Conservation (phyloP, 2,329 filamentous ascomycete genomes). For the Massarina eburnea region DNA sequence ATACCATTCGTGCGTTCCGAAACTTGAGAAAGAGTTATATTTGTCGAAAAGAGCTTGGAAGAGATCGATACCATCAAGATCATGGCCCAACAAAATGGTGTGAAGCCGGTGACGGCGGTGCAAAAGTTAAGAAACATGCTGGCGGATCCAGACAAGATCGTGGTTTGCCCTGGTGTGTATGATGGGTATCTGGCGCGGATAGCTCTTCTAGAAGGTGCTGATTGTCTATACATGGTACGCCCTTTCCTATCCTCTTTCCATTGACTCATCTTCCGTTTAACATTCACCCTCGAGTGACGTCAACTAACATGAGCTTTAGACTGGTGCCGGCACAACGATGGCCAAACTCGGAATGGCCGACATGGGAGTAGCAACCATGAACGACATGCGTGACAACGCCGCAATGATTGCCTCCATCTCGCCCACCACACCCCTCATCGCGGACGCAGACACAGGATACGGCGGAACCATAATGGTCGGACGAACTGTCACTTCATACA, state of each 20-base stretch:
- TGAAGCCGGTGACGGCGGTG: conserved; percentile 24
- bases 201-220: conserved; percentile 63
- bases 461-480: conserved; percentile 50
- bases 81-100: conserved; percentile 11
- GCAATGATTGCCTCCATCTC: conserved; percentile 65
- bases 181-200: conserved; percentile 68
- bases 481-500: conserved; percentile 57
- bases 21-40: too few species aligned
- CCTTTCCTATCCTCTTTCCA: background rate
- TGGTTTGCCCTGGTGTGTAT: conserved; percentile 68
- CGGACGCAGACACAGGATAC: conserved; percentile 63
- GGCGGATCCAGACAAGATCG: conserved; percentile 33
- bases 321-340: conserved; percentile 63
- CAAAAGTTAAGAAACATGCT: conserved; percentile 36
- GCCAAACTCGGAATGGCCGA: conserved; percentile 65
- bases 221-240: conserved; percentile 67
- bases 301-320: conserved; percentile 44
- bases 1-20: too few species aligned
- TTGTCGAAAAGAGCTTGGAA: too few species aligned
- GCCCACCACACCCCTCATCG: conserved; percentile 59
- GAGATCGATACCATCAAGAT: too few species aligned
- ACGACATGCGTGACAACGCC: conserved; percentile 66
- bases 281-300: background rate
- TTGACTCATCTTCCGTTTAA: background rate
- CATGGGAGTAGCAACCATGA: conserved; percentile 62